phyloP scores from a whole-genome alignment of 768 basidiomycete genomes.

The Strobilomyces confusus region DNA sequence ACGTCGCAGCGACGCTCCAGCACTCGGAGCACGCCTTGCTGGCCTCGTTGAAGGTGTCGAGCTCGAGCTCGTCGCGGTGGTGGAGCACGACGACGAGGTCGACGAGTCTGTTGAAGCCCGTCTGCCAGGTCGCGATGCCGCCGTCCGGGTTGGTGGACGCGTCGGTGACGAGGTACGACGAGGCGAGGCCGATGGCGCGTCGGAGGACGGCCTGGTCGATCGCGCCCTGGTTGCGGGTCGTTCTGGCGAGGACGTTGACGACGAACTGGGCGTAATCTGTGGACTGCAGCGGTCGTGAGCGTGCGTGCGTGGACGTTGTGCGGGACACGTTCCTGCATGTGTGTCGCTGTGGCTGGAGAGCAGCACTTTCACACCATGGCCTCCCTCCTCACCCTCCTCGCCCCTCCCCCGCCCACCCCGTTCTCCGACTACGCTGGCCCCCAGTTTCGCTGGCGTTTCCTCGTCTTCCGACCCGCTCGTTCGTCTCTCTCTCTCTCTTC shows the following conservation, averaged over 20 bases:
- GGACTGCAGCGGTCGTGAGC: constrained; percentile 25
- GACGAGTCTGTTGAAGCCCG: constrained; percentile 64
- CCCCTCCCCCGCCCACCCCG: constrained; percentile 3
- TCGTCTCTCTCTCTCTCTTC: constrained; percentile 21
- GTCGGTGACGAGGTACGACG: constrained; percentile 78
- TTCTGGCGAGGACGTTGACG: constrained; percentile 48
- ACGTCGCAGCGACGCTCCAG: constrained; percentile 68
- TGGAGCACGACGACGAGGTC: constrained; percentile 75
- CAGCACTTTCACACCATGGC: too few relatives aligned
- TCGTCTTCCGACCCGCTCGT: constrained; percentile 80
- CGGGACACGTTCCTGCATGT: constrained; percentile 28
- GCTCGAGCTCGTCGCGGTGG: constrained; percentile 58
- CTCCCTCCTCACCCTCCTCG: constrained; percentile 18
- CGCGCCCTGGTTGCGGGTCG: constrained; percentile 40
- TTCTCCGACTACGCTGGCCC: constrained; percentile 64
- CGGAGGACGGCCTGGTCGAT: constrained; percentile 63
- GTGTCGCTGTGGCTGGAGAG: too few relatives aligned
- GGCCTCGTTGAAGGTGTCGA: constrained; percentile 72
- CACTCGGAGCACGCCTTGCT: constrained; percentile 67
- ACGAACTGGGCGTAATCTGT: constrained; percentile 65
- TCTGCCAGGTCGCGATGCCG: constrained; percentile 60
- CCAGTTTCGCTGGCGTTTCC: constrained; percentile 67
- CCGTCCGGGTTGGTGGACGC: constrained; percentile 54
- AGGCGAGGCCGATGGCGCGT: constrained; percentile 63
- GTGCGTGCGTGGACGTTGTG: neutral